Evolutionary conservation across 805 yeast species (phyloP), one percentile per base, ranked within the genome.

Genomic region (Huiozyma sinensis): DNA sequence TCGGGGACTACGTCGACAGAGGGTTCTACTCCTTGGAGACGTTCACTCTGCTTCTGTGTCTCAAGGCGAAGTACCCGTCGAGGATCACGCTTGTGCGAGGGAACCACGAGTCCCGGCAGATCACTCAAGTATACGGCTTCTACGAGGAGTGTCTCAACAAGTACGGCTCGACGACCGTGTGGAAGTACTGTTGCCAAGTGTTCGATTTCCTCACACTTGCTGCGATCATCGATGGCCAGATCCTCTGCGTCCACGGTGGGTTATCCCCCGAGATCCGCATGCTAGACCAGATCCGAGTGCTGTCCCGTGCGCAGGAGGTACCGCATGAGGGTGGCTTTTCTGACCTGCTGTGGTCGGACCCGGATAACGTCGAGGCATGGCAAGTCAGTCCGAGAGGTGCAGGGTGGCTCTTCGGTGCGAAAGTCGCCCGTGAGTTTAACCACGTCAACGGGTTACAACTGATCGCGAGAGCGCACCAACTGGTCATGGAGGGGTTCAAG

Each of bases 251-350:
- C 38, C 98, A 90, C 63, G 98, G 98, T 46, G 98, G 98, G 6
- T 72, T 90, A 44, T 85, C 95, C 10, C 98, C 98, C 2, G 97
- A 92, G 64, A 89, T 90, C 50, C 77, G 97, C 62, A 89, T 92
- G 95, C 73, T 90, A 52, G 98, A 90, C 64, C 98, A 90, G 66
- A 88, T 90, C 52, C 73, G 97, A 56, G 97, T 90, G 13, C 70
- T 90, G 46, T 83, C 92, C 43, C 75, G 98, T 58, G 97, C 97
- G 3, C 97, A 90, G 65, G 97, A 90, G 66, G 96, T 90, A 40
- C 98, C 98, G 3, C 97, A 92, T 63, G 98, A 90, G 67, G 98
- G 98, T 54, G 97, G 97, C 2, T 90, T 90, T 64, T 92, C 97
- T 60, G 98, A 90, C 64, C 75, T 90, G 56, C 89, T 90, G 35